Percentiles rank a stretch among this genome's conserved stretches.
Conservation (phyloP, 2,329 filamentous ascomycete species). For the Huntiella moniliformis region DNA sequence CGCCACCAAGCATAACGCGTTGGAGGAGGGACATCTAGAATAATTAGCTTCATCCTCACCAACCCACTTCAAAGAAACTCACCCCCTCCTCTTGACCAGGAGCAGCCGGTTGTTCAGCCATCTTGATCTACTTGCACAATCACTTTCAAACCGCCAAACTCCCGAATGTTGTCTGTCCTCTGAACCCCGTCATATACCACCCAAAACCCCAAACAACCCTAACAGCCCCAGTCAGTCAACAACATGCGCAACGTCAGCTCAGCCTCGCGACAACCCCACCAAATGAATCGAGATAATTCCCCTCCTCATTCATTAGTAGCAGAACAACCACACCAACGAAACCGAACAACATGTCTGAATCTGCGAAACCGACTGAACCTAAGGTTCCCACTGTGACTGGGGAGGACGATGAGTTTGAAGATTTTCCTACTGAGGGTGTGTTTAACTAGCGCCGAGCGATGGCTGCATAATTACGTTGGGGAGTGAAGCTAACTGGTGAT, state of each 20-base stretch:
- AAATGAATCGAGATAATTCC: background rate
- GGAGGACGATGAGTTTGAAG: slow-evolving; percentile 98
- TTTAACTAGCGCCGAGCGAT: background rate
- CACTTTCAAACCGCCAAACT: too few relatives aligned
- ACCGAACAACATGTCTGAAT: background rate
- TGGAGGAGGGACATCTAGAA: slow-evolving; percentile 14
- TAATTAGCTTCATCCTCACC: too few relatives aligned
- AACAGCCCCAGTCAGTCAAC: background rate
- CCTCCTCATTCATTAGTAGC: background rate
- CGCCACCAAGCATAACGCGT: slow-evolving; percentile 32
- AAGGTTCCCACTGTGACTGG: slow-evolving; percentile 35
- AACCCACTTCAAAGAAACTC: background rate
- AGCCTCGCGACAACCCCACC: background rate
- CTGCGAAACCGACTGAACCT: background rate
- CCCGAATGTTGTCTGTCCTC: background rate
- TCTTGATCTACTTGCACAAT: background rate
- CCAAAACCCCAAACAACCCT: background rate
- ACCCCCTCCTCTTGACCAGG: slow-evolving; percentile 2
- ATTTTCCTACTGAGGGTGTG: slow-evolving; percentile 89
- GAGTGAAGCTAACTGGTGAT: background rate
- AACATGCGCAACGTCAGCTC: background rate
- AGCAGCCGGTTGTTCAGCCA: slow-evolving; percentile 3
- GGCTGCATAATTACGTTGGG: background rate
- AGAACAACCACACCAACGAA: background rate
- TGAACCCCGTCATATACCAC: background rate